Base-by-base conservation (phyloP, 805 yeast species). In the Metschnikowia gruessii region DNA sequence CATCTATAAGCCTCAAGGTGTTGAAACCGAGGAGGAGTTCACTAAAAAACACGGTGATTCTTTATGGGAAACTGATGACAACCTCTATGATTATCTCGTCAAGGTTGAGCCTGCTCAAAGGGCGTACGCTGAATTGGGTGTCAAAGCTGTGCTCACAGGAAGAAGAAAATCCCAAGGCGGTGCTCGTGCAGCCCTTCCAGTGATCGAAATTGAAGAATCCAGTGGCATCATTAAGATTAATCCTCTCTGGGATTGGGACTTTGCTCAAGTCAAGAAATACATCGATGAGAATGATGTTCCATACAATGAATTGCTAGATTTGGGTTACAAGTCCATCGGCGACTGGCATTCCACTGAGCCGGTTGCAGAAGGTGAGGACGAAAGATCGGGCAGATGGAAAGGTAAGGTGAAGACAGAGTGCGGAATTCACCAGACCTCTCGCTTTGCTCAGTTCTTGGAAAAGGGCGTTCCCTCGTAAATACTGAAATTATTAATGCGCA, bases 311-410 rank as follows among this genome's bases (percentile, higher is more conserved):
- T 72, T 92, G 29, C 69, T 92, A 31, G 92, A 90, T 64, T 69
- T 82, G 46, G 97, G 97, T 0, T 92, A 91, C 66, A 83, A 89
- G 59, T 87, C 96, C 0, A 79, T 92, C 13, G 98, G 98, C 1
- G 98, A 92, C 65, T 92, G 91, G 79, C 98, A 92, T 65, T 87
- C 96, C 1, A 92, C 98, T 0, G 81, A 69, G 26, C 97, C 98
- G 2, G 95, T 88, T 10, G 76, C 70, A 7, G 96, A 86, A 37
- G 96, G 95, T 9, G 97, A 89, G 62, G 97, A 92, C 61, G 98
- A 92, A 65, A 79, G 98, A 54, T 81, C 94, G n/a, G 98, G 98
- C 1, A 79, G 98, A 60, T 92, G 98, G 98, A 85, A 86, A 72
- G 97, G 97, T 2, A 79, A 85, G 62, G 76, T 81, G 10, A 92